Evolutionary conservation across 257 asterid species (phyloP).

Genomic region (Salvia splendens): DNA sequence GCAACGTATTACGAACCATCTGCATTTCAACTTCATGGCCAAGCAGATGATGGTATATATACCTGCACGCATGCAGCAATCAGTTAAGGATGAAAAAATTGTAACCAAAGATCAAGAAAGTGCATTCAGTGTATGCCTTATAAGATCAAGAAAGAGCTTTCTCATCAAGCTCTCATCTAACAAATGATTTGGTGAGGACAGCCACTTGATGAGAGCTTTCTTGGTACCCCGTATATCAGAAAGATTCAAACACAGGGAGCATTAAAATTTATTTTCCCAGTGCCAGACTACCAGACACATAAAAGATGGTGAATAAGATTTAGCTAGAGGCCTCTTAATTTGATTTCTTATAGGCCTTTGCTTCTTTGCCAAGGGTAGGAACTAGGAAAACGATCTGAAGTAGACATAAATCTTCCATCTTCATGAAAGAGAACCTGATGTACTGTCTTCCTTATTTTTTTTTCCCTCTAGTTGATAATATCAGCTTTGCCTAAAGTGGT

Average conservation of each 20-base stretch:
- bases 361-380: not conserved
- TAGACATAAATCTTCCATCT: not conserved
- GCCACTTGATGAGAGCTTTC: not conserved
- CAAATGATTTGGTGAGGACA: not conserved
- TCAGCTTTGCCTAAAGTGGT: not conserved
- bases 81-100: constrained; percentile 9
- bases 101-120: constrained; percentile 2
- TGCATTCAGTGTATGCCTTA: not conserved
- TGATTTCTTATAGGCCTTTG: not conserved
- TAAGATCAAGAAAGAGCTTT: too few relatives aligned
- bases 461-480: not conserved
- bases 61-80: constrained; percentile 49
- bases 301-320: not conserved
- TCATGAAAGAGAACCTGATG: constrained; percentile 5
- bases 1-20: constrained; percentile 91
- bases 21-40: constrained; percentile 99
- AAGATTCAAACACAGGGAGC: not conserved
- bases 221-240: constrained; percentile 1
- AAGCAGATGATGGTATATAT: constrained; percentile 92
- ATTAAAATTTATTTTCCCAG: constrained; percentile 16
- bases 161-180: too few relatives aligned
- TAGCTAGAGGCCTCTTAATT: not conserved
- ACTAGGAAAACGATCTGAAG: not conserved
- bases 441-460: not conserved
- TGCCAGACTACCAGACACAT: not conserved